These are phyloP conservation scores for Nitzschia sp. DNA, from an alignment of 108 stramenopile genomes.

Conservation along the genomic window DNA sequence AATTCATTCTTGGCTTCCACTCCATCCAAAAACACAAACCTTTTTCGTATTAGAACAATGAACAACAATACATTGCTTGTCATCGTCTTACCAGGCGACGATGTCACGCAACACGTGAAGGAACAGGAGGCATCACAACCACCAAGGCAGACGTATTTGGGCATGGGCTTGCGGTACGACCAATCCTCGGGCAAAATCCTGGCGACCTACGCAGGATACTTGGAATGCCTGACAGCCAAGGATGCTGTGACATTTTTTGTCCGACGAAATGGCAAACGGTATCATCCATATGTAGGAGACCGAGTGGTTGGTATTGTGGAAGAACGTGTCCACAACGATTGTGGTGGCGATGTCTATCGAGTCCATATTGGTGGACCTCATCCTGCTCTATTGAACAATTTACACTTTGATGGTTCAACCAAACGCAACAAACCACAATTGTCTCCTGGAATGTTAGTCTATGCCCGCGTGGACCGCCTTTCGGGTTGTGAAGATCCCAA, in stretches of 20 bases:
- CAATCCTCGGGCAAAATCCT: conserved; percentile 14
- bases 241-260: conserved; percentile 39
- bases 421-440: conserved; percentile 82
- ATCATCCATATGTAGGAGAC: conserved; percentile 59
- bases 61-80: background rate
- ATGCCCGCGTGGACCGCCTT: conserved; percentile 57
- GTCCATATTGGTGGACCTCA: conserved; percentile 78
- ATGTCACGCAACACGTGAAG: conserved; percentile 39
- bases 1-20: too few species aligned
- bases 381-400: conserved; percentile 53
- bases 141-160: conserved; percentile 30
- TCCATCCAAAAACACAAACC: too few species aligned
- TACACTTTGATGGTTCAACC: conserved; percentile 80
- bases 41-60: too few species aligned
- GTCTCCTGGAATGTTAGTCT: conserved; percentile 60
- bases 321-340: conserved; percentile 67
- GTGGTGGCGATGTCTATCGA: conserved; percentile 72
- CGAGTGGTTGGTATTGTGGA: conserved; percentile 80
- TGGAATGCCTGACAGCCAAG: conserved; percentile 13
- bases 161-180: conserved; percentile 35
- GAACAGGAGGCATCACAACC: background rate
- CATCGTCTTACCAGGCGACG: conserved; percentile 54
- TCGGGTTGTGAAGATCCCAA: conserved; percentile 57
- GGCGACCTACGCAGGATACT: conserved; percentile 47
- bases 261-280: conserved; percentile 40